A percentile compares a stretch with the other conserved stretches of the same genome.
Conservation (phyloP, 2,329 filamentous ascomycete species). For the Truncatella angustata region DNA sequence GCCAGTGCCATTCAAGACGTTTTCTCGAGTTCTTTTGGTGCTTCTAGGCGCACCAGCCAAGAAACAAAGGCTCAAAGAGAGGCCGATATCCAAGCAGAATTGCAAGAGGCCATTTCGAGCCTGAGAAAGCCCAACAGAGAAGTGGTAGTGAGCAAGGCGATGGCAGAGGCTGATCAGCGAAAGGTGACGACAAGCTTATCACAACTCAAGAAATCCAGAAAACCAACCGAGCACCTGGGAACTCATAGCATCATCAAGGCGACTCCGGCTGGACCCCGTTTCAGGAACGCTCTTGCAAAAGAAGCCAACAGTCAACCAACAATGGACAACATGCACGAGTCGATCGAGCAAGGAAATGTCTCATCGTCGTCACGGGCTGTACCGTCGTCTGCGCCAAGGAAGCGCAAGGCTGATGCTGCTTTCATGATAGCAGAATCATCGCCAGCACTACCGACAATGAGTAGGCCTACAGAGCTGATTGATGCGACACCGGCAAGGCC, state of each 20-base stretch:
- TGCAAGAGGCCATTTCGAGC: conserved; percentile 71
- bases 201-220: conserved; percentile 51
- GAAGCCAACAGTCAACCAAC: conserved; percentile 24
- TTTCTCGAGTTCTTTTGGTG: conserved; percentile 31
- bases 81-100: conserved; percentile 65
- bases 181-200: conserved; percentile 48
- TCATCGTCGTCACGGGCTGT: conserved; percentile 36
- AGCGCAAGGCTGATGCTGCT: conserved; percentile 29
- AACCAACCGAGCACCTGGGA: conserved; percentile 38
- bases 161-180: conserved; percentile 66
- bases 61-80: conserved; percentile 63
- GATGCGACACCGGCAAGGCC: conserved; percentile 23
- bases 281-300: conserved; percentile 44
- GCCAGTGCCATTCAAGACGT: not conserved
- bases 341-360: conserved; percentile 22
- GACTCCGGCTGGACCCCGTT: conserved; percentile 54
- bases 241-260: conserved; percentile 51
- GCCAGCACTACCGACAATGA: conserved; percentile 26
- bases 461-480: conserved; percentile 15
- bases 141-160: conserved; percentile 63
- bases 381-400: conserved; percentile 38
- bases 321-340: conserved; percentile 17
- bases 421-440: conserved; percentile 28
- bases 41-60: conserved; percentile 47
- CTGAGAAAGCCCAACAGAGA: conserved; percentile 75